Percentiles rank a stretch among this genome's conserved stretches.
These are phyloP conservation scores for Trichoderma endophyticum DNA, from an alignment of 2,329 filamentous ascomycete species.

Conservation along the genomic window DNA sequence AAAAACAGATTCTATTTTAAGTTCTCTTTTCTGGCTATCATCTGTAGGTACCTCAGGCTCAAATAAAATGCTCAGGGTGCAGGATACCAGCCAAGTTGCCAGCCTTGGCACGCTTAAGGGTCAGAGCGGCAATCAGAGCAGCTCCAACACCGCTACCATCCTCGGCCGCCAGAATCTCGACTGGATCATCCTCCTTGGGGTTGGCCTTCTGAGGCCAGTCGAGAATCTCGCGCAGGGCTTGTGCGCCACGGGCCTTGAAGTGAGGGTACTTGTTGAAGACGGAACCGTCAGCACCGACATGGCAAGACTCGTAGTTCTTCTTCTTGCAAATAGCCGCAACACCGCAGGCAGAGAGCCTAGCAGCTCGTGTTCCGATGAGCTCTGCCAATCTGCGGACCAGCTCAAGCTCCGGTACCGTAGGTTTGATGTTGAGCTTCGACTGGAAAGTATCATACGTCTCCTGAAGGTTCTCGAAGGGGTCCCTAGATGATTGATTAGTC, in stretches of 20 bases:
- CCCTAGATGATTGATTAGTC: slow-evolving; percentile 47
- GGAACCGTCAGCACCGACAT: slow-evolving; percentile 93
- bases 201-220: slow-evolving; percentile 77
- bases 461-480: slow-evolving; percentile 91
- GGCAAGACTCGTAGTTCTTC: slow-evolving; percentile 82
- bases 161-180: slow-evolving; percentile 85
- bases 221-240: slow-evolving; percentile 88
- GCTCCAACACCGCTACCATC: slow-evolving; percentile 97
- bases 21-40: not conserved
- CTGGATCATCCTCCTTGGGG: slow-evolving; percentile 74
- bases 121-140: slow-evolving; percentile 80
- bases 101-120: slow-evolving; percentile 60
- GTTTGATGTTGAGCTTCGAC: slow-evolving; percentile 67
- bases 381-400: slow-evolving; percentile 85
- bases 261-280: slow-evolving; percentile 99
- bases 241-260: slow-evolving; percentile 89
- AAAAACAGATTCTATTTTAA: slow-evolving; percentile 1
- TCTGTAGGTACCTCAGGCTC: not conserved
- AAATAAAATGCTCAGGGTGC: slow-evolving; percentile 57
- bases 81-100: slow-evolving; percentile 63
- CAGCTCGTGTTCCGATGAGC: slow-evolving; percentile 90
- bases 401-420: slow-evolving; percentile 77
- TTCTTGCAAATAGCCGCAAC: slow-evolving; percentile 96
- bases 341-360: slow-evolving; percentile 88
- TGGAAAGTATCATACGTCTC: slow-evolving; percentile 83